Evolutionary conservation across 768 basidiomycete species (phyloP).

Genomic region (Boletus vinaceobasis): DNA sequence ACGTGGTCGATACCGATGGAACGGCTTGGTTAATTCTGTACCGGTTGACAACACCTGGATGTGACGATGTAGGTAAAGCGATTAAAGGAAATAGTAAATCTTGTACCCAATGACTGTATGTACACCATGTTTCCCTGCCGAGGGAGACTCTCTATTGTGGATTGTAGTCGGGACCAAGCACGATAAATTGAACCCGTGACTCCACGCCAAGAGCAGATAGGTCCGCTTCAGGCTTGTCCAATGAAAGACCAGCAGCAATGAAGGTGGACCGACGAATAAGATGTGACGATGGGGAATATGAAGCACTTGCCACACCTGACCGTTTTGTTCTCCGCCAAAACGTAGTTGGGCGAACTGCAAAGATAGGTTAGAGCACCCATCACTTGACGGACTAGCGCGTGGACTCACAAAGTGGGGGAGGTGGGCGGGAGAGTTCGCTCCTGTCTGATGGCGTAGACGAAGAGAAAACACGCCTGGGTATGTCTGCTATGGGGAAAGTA

Average conservation of each 20-base stretch:
- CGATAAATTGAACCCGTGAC: constrained; percentile 45
- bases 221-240: constrained; percentile 59
- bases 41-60: constrained; percentile 5
- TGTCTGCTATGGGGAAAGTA: constrained; percentile 2
- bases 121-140: constrained; percentile 13
- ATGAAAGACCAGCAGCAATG: constrained; percentile 69
- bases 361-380: background rate
- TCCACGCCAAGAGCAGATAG: constrained; percentile 62
- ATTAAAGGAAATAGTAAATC: background rate
- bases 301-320: constrained; percentile 67
- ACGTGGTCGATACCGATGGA: constrained; percentile 12
- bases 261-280: constrained; percentile 76
- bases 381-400: background rate
- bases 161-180: constrained; percentile 37
- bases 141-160: constrained; percentile 14
- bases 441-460: constrained; percentile 11
- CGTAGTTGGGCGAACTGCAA: constrained; percentile 73
- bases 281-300: constrained; percentile 70
- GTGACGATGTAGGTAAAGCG: background rate
- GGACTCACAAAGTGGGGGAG: constrained; percentile 62
- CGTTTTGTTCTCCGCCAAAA: constrained; percentile 76
- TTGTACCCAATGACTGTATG: constrained; percentile 17
- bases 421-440: constrained; percentile 52
- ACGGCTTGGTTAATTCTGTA: constrained; percentile 18
- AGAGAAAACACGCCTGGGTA: constrained; percentile 15